These are phyloP conservation scores for Kodamaea nitidulidarum DNA, from an alignment of 805 yeast genomes.

Conservation along the genomic window DNA sequence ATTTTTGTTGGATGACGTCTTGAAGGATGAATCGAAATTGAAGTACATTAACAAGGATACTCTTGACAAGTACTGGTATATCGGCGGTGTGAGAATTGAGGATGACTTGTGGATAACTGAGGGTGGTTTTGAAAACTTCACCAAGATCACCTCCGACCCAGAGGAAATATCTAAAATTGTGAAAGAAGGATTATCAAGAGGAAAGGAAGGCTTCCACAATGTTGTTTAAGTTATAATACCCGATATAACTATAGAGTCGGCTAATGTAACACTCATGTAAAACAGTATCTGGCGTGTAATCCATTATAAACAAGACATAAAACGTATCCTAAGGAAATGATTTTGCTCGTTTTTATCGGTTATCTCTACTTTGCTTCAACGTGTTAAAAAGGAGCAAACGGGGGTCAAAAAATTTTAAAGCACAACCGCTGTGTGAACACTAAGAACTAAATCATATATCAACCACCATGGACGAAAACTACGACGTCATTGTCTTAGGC, in stretches of 20 bases:
- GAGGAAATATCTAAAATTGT: constrained; percentile 77
- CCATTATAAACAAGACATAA: too few species aligned
- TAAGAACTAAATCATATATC: background rate
- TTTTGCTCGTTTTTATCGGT: too few species aligned
- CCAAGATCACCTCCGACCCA: constrained; percentile 82
- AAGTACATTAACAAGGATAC: constrained; percentile 62
- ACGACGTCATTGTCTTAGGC: constrained; percentile 95
- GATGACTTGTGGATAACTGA: constrained; percentile 83
- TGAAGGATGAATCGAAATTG: constrained; percentile 44
- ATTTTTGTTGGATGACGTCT: constrained; percentile 63
- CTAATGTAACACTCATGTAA: background rate
- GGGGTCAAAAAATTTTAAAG: constrained; percentile 1
- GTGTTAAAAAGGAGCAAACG: constrained; percentile 7
- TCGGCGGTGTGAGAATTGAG: constrained; percentile 98
- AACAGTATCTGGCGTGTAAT: background rate
- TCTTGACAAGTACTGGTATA: constrained; percentile 71
- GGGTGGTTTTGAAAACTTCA: constrained; percentile 75
- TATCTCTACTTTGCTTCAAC: background rate
- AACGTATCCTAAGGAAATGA: too few species aligned
- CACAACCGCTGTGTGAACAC: background rate
- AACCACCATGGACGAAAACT: constrained; percentile 78
- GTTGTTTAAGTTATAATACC: constrained; percentile 23
- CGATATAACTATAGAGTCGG: too few species aligned
- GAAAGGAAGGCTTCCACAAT: constrained; percentile 61
- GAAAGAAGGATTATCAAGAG: constrained; percentile 59